Conservation (phyloP, 2,329 filamentous ascomycete species). For the Alternaria incomplexa region DNA sequence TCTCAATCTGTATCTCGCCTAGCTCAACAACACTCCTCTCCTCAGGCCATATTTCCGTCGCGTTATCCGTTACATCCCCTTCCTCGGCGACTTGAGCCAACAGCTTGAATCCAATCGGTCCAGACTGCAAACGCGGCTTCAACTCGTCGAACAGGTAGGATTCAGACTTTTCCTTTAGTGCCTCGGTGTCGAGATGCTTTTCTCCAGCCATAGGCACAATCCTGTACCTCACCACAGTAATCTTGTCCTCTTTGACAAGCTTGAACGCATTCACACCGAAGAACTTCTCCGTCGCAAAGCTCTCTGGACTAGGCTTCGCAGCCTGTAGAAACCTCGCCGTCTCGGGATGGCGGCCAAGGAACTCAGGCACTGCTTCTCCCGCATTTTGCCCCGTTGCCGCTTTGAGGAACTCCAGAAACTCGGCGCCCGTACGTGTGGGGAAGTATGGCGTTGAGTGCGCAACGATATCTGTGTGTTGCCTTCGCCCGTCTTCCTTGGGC, state of each 20-base stretch:
- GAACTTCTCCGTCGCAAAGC: constrained; percentile 58
- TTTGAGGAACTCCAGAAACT: constrained; percentile 59
- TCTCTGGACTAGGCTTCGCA: constrained; percentile 58
- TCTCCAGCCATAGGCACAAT: constrained; percentile 56
- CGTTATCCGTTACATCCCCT: constrained; percentile 57
- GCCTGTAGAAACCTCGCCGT: constrained; percentile 57
- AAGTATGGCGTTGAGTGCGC: constrained; percentile 61
- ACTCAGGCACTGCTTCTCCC: constrained; percentile 47
- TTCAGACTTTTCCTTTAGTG: constrained; percentile 46
- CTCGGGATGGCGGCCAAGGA: constrained; percentile 55
- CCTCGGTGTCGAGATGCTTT: constrained; percentile 48
- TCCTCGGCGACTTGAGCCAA: constrained; percentile 58
- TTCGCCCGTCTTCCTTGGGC: constrained; percentile 39
- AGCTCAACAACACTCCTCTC: constrained; percentile 58
- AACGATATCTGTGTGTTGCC: constrained; percentile 63
- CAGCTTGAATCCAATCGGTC: constrained; percentile 55
- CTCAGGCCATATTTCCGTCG: constrained; percentile 61
- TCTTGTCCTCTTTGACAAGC: constrained; percentile 51
- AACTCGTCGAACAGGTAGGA: constrained; percentile 61
- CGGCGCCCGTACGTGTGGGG: constrained; percentile 59
- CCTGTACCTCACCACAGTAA: constrained; percentile 57
- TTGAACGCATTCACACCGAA: constrained; percentile 59
- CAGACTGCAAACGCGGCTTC: constrained; percentile 42
- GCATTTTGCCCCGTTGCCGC: constrained; percentile 45
- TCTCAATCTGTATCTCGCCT: constrained; percentile 56